Base-by-base conservation (phyloP, 1,284 basidiomycete genomes). In the Nidula niveotomentosa region DNA sequence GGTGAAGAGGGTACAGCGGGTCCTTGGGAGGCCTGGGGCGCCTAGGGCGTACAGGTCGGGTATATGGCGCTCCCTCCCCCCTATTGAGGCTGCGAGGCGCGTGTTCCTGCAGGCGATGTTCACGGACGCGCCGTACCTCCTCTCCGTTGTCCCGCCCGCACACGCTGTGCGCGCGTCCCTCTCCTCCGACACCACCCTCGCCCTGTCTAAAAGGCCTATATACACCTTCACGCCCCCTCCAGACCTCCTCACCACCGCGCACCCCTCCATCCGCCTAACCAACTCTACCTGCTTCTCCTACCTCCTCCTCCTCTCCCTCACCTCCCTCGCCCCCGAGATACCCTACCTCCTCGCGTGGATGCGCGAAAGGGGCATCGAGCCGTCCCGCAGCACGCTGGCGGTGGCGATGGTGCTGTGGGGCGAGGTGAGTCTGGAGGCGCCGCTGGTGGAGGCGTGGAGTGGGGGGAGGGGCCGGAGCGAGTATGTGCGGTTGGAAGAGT, bases 261-360 rank as follows among this genome's bases (percentile, higher is more conserved):
- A 66, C 57, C 69, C 71, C 1, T 52, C 60, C 3, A 62, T 73
- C 46, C 58, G 63, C 10, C 45, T 68, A 7, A 71, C 67, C 33
- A 68, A 70, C 53, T 52, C 60, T 15, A 77, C 79, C 10, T 92
- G 86, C 65, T 75, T 81, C 30, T 65, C 84, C 7, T 90, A 91
- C 64, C 77, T 94, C 48, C 67, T 77, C 35, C 75, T 94, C 1
- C 77, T 92, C 9, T 84, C 83, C 0, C 68, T 81, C 3, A 76
- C 79, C 44, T 66, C 69, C 1, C 76, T 75, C 0, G 73, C 80
- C 2, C 66, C 71, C 0, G 85, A 90, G 64, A 86, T 94, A 36
- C 85, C 91, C 0, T 74, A 81, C n/a, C 76, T 78, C 2, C 72
- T 96, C 1, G 85, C 82, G 5, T 94, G 92, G 90, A 93, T 93